Evolutionary conservation across 257 asterid genomes (phyloP).

Genomic region (Apocynum venetum): DNA sequence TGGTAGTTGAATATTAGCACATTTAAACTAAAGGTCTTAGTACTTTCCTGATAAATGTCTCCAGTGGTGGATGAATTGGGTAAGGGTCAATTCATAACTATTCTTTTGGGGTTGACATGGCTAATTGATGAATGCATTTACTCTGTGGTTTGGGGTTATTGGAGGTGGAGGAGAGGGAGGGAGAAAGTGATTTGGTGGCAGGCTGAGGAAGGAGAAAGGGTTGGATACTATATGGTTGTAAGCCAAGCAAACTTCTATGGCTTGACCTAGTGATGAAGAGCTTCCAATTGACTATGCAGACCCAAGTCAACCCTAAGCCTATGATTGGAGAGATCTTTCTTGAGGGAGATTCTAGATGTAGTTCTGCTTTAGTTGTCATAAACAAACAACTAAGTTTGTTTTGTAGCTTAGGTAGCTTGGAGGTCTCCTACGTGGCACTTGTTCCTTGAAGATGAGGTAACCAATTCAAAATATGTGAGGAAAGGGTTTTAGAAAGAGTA

Average conservation of each 20-base stretch:
- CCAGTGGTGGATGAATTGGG: not conserved
- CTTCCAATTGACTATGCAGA: not conserved
- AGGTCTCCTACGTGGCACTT: not conserved
- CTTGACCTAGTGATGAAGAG: not conserved
- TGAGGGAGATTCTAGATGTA: not conserved
- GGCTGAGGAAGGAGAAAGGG: not conserved
- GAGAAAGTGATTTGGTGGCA: not conserved
- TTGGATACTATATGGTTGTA: not conserved
- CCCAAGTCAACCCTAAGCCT: not conserved
- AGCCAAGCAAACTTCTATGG: not conserved
- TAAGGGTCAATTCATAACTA: not conserved
- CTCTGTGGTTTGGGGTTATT: not conserved
- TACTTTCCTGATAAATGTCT: not conserved
- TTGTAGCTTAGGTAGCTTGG: not conserved
- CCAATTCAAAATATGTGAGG: not conserved
- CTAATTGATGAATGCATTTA: not conserved
- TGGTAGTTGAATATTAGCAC: not conserved
- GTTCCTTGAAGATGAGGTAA: not conserved
- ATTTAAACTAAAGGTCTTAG: not conserved
- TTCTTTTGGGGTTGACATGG: not conserved
- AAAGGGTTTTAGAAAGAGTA: not conserved
- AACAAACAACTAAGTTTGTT: not conserved
- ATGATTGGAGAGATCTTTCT: not conserved
- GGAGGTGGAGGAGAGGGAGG: not conserved
- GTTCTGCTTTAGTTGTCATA: not conserved